Evolutionary conservation across 805 yeast species (phyloP).

Genomic region (Teunomyces kruisii): DNA sequence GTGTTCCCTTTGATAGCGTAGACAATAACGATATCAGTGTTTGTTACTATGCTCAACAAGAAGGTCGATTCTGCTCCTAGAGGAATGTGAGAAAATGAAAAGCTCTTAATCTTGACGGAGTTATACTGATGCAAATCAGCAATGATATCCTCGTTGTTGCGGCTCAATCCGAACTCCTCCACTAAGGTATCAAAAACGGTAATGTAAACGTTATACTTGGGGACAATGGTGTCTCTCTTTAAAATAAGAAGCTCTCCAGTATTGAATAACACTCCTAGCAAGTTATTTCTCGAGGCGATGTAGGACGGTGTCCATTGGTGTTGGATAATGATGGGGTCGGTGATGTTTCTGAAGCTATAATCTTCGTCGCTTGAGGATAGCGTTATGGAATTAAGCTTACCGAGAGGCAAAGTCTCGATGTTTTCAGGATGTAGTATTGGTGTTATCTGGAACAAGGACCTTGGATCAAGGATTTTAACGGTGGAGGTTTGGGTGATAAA

Average conservation of each 20-base stretch:
- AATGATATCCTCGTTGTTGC: conserved; percentile 18
- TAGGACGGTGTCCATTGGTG: conserved; percentile 35
- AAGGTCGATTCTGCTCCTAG: conserved; percentile 7
- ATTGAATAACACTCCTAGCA: conserved; percentile 34
- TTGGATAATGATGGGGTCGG: conserved; percentile 31
- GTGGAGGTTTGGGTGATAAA: conserved; percentile 14
- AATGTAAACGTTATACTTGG: conserved; percentile 22
- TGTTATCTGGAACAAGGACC: conserved; percentile 24
- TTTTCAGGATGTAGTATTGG: conserved; percentile 28
- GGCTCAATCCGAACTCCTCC: conserved; percentile 19
- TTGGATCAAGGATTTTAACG: conserved; percentile 18
- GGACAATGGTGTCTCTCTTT: conserved; percentile 22
- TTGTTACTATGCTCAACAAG: conserved; percentile 14
- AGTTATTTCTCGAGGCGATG: conserved; percentile 24
- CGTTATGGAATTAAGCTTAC: conserved; percentile 25
- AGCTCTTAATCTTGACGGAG: conserved; percentile 26
- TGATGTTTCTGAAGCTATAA: conserved; percentile 29
- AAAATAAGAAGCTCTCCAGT: conserved; percentile 38
- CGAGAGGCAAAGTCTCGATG: conserved; percentile 27
- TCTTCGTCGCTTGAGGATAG: conserved; percentile 26
- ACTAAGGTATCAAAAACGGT: conserved; percentile 28
- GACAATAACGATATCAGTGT: conserved; percentile 14
- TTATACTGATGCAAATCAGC: conserved; percentile 19
- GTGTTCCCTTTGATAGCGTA: conserved; percentile 9
- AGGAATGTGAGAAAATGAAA: conserved; percentile 20